Conservation (phyloP, 495 filamentous ascomycete genomes). For the Penicillium egyptiacum region DNA sequence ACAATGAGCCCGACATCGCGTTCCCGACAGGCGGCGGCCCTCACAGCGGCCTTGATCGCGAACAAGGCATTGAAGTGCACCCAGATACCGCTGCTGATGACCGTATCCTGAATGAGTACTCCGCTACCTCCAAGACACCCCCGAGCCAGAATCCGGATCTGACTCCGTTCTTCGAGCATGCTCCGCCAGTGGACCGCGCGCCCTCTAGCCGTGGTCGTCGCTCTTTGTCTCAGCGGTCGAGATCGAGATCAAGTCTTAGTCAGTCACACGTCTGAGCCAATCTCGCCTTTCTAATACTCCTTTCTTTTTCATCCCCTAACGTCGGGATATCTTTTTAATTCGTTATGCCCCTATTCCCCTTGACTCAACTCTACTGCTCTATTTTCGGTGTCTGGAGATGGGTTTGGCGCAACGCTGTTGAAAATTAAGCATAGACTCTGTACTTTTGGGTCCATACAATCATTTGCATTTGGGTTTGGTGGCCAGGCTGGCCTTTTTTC, state of each 20-base stretch:
- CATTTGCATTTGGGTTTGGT: conserved; percentile 12
- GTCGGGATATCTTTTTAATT: conserved; percentile 4
- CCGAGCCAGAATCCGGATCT: conserved; percentile 61
- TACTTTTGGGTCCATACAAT: conserved; percentile 5
- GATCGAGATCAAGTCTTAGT: conserved; percentile 41
- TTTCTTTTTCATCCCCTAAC: neutral
- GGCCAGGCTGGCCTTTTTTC: neutral
- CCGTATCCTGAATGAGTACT: conserved; percentile 51
- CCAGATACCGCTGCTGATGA: conserved; percentile 58
- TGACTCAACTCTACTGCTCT: neutral
- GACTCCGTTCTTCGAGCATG: conserved; percentile 52
- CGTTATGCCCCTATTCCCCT: neutral
- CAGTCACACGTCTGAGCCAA: conserved; percentile 27
- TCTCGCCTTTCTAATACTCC: neutral
- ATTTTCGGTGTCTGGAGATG: conserved; percentile 6
- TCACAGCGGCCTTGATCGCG: conserved; percentile 48
- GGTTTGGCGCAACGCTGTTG: conserved; percentile 6
- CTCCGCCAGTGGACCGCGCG: conserved; percentile 37
- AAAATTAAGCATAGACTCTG: conserved; percentile 8
- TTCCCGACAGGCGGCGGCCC: conserved; percentile 43
- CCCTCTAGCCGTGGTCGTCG: conserved; percentile 41
- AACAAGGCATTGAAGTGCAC: conserved; percentile 58
- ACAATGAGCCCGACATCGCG: conserved; percentile 50
- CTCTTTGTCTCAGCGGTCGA: conserved; percentile 42
- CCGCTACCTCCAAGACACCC: conserved; percentile 42